Evolutionary conservation across 2,329 filamentous ascomycete species (phyloP), one percentile per base, ranked within the genome.

Genomic region (Cordyceps tenuipes): DNA sequence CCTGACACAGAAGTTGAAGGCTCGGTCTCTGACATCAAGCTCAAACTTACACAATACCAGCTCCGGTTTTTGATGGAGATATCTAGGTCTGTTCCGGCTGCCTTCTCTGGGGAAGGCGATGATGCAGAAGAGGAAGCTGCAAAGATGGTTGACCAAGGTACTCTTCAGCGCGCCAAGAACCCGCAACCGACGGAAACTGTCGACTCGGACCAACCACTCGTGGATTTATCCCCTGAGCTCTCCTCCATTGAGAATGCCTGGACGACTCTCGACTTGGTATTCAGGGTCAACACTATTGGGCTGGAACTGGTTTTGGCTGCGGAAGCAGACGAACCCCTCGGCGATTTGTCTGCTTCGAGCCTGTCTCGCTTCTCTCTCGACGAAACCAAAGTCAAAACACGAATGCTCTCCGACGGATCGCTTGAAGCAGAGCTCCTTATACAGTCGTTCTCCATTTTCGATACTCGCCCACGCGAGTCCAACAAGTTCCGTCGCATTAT

Each of bases 401-500:
- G 91, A 29, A 94, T 97, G 87, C 83, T 97, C 67, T 95, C 89
- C 21, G 93, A 99, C 71, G 87, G 88, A 7, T 92, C 92, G 0
- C 75, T 99, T 46, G 94, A 99, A 71, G 91, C 92, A 2, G 95
- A 99, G 70, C 82, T 99, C 7, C 81, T 96, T 41, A 91, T 99
- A 17, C 88, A 94, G 62, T 94, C 93, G 0, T 97, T 99, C 71
- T 96, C 91, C 0, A 96, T 97, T 64, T 84, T 90, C 60, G 94
- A 99, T 71, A 97, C 89, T 64, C 87, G 95, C n/a, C 86, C 85
- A 5, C 83, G 85, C 58, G 92, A 96, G 67, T 89, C 88, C 5
- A 99, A 97, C 77, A 97, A 96, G 70, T 99, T 95, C 80, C 86
- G 91, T 55, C 95, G 93, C 72, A 97, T 99, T 75, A 97, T 99